A percentile compares a stretch with the other conserved stretches of the same genome.
These are phyloP conservation scores for Zalerion maritima DNA, from an alignment of 495 filamentous ascomycete species.

Conservation along the genomic window DNA sequence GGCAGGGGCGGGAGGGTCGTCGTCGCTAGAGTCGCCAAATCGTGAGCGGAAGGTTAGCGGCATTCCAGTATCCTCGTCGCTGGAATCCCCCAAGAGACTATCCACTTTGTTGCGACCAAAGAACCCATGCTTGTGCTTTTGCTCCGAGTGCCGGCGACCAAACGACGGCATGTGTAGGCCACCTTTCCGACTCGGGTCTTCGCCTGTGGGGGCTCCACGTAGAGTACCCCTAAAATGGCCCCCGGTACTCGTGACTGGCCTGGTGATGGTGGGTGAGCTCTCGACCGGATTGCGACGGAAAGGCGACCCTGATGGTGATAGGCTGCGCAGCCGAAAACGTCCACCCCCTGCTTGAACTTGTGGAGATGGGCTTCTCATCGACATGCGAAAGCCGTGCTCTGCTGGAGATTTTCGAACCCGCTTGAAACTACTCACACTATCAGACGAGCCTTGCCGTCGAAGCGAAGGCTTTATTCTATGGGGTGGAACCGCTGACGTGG, in stretches of 20 bases:
- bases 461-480: conserved; percentile 7
- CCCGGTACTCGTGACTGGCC: no score
- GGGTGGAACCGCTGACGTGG: no score
- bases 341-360: conserved; percentile 7
- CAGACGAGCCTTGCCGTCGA: conserved; percentile 26
- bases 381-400: conserved; percentile 22
- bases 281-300: no score
- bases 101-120: conserved; percentile 29
- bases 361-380: conserved; percentile 23
- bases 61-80: conserved; percentile 18
- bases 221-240: no score
- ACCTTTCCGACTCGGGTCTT: conserved; percentile 10
- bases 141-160: conserved; percentile 9
- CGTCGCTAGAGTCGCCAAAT: conserved; percentile 61
- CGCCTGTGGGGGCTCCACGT: no score
- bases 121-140: conserved; percentile 23
- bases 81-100: conserved; percentile 31
- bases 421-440: conserved; percentile 36
- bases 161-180: conserved; percentile 20
- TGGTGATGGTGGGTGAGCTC: no score
- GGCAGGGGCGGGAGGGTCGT: no score
- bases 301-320: conserved; percentile 20
- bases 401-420: conserved; percentile 16
- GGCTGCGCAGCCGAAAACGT: conserved; percentile 25
- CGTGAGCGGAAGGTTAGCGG: conserved; percentile 25